Evolutionary conservation across 2,329 filamentous ascomycete genomes (phyloP).

Genomic region (Colletotrichum sojae): DNA sequence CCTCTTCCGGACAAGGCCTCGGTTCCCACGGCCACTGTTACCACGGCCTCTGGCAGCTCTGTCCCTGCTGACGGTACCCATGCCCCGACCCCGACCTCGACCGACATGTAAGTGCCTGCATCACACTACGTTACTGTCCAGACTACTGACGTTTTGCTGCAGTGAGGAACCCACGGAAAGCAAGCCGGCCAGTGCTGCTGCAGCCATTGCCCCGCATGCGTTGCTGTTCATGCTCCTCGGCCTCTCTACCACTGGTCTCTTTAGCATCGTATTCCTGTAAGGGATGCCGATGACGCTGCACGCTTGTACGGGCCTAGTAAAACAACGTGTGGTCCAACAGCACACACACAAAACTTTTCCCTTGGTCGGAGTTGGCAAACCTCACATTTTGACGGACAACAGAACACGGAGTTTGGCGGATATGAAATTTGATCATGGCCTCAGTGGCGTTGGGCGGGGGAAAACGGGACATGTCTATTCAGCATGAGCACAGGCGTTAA

Average conservation of each 20-base stretch:
- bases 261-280: constrained; percentile 33
- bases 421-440: not conserved
- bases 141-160: not conserved
- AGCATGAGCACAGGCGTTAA: constrained; percentile 10
- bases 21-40: not conserved
- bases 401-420: constrained; percentile 1
- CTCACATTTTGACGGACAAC: not conserved
- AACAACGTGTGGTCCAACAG: not conserved
- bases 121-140: not conserved
- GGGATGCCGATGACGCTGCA: not conserved
- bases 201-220: constrained; percentile 35
- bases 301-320: not conserved
- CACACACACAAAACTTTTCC: not conserved
- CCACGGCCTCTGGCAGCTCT: not conserved
- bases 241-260: constrained; percentile 24
- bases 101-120: constrained; percentile 15
- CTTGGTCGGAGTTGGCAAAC: too few relatives aligned
- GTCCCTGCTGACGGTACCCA: constrained; percentile 1
- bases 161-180: constrained; percentile 14
- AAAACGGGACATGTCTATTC: not conserved
- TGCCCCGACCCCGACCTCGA: constrained; percentile 10
- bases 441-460: not conserved
- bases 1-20: constrained; percentile 8
- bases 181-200: constrained; percentile 35
- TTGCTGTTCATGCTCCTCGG: constrained; percentile 28